A percentile compares a stretch with the other conserved stretches of the same genome.
Evolutionary conservation across 2,329 filamentous ascomycete species (phyloP).

Genomic region (Pseudogymnoascus sp.): DNA sequence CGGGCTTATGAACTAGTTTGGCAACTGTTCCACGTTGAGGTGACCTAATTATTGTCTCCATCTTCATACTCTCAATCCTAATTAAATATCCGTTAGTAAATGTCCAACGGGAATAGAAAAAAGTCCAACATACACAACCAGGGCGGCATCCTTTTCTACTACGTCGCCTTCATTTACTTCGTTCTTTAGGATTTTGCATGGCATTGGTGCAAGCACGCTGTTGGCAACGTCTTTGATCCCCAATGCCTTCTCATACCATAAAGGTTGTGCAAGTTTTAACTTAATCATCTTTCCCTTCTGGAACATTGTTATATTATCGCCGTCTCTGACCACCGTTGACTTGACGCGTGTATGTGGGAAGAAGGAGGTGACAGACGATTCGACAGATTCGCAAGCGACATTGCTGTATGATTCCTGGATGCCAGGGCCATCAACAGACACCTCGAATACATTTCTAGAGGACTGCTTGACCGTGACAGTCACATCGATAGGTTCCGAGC

Average conservation of each 20-base stretch:
- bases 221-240: slow-evolving; percentile 75
- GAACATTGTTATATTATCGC: slow-evolving; percentile 67
- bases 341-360: slow-evolving; percentile 76
- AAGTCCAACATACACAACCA: slow-evolving; percentile 63
- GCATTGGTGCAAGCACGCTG: slow-evolving; percentile 89
- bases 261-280: slow-evolving; percentile 53
- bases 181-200: slow-evolving; percentile 89
- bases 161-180: slow-evolving; percentile 75
- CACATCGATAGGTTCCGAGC: slow-evolving; percentile 14
- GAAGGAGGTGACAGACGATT: slow-evolving; percentile 58
- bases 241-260: slow-evolving; percentile 82
- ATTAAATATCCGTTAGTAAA: neutral
- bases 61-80: slow-evolving; percentile 82
- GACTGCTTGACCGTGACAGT: slow-evolving; percentile 28
- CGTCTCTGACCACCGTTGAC: slow-evolving; percentile 66
- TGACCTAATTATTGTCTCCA: slow-evolving; percentile 78
- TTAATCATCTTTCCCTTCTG: slow-evolving; percentile 58
- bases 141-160: slow-evolving; percentile 77
- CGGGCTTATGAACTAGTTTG: slow-evolving; percentile 67
- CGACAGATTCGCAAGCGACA: slow-evolving; percentile 43
- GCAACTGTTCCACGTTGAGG: slow-evolving; percentile 67
- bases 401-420: slow-evolving; percentile 32
- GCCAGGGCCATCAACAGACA: slow-evolving; percentile 43
- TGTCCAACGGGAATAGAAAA: slow-evolving; percentile 19
- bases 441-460: slow-evolving; percentile 33